Evolutionary conservation across 106 monocot genomes (phyloP).

Genomic region (Acorus calamus): DNA sequence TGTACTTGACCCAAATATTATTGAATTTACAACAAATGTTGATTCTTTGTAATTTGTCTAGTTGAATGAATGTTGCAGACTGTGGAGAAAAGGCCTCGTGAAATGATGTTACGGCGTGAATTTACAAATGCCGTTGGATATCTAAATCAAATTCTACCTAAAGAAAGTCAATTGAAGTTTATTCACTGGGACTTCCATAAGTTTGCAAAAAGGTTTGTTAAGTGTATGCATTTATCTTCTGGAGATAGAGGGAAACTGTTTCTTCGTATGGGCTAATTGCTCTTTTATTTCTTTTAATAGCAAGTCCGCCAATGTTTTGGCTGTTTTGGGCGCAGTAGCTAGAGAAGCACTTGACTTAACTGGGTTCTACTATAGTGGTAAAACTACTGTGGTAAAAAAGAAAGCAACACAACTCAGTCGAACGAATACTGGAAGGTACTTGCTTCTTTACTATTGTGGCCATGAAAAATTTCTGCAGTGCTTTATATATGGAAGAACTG

Average conservation of each 20-base stretch:
- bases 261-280: slow-evolving; percentile 4
- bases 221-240: neutral
- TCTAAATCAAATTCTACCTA: slow-evolving; percentile 83
- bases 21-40: too few relatives aligned
- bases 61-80: slow-evolving; percentile 41
- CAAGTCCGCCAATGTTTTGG: slow-evolving; percentile 95
- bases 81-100: slow-evolving; percentile 97
- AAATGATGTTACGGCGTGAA: slow-evolving; percentile 99
- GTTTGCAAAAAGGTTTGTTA: slow-evolving; percentile 85
- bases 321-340: slow-evolving; percentile 84
- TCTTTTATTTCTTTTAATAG: slow-evolving; percentile 27
- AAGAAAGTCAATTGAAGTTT: slow-evolving; percentile 81
- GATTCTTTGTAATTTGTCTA: too few relatives aligned
- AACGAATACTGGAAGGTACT: slow-evolving; percentile 43
- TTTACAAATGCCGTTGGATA: slow-evolving; percentile 90
- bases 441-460: too few relatives aligned
- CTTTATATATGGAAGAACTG: too few relatives aligned
- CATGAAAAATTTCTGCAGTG: too few relatives aligned
- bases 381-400: slow-evolving; percentile 35
- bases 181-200: slow-evolving; percentile 99
- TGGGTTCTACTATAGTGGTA: slow-evolving; percentile 96
- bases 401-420: slow-evolving; percentile 30
- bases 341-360: slow-evolving; percentile 92
- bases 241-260: neutral
- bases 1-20: too few relatives aligned